Evolutionary conservation across 306 rosid genomes (phyloP).

Genomic region (Leucaena leucocephala): DNA sequence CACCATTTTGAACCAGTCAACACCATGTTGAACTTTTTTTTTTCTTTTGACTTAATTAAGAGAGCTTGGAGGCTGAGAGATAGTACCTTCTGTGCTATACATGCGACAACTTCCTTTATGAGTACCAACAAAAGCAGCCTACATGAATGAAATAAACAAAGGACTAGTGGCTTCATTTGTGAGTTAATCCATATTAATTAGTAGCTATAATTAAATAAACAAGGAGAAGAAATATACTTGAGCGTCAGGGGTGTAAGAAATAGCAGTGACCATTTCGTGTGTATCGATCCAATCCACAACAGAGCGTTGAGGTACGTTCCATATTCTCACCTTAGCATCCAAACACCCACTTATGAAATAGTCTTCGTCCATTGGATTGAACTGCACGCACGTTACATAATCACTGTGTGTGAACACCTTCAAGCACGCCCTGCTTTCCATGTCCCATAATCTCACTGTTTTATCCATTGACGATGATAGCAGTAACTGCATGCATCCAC

Average conservation of each 20-base stretch:
- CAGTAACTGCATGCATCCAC: constrained; percentile 51
- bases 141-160: background rate
- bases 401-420: constrained; percentile 76
- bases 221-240: constrained; percentile 47
- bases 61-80: background rate
- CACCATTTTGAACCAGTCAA: constrained; percentile 4
- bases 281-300: constrained; percentile 81
- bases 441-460: constrained; percentile 82
- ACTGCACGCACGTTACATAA: constrained; percentile 85
- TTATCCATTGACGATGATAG: constrained; percentile 93
- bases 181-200: background rate
- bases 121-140: constrained; percentile 73
- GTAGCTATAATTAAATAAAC: too few relatives aligned
- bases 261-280: constrained; percentile 85
- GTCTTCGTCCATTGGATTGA: constrained; percentile 70
- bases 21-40: background rate
- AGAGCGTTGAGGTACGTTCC: constrained; percentile 64
- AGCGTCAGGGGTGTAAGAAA: constrained; percentile 74
- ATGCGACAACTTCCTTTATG: constrained; percentile 64
- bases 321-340: constrained; percentile 77
- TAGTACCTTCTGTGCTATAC: constrained; percentile 59
- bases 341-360: constrained; percentile 84
- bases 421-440: constrained; percentile 66
- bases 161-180: too few relatives aligned
- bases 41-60: too few relatives aligned